Conservation (phyloP, 495 filamentous ascomycete species). For the Penicillium canescens region DNA sequence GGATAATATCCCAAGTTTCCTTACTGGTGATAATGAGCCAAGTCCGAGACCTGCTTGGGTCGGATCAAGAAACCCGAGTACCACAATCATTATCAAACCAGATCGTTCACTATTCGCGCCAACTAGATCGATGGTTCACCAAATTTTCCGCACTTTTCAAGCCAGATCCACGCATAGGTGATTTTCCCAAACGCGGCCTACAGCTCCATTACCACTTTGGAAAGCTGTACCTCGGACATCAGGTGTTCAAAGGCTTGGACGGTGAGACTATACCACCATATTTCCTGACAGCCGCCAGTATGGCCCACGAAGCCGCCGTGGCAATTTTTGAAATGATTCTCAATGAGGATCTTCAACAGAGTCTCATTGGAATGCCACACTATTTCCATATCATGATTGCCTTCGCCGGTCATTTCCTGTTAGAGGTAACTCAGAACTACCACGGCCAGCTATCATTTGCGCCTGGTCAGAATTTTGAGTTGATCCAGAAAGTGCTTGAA, state of each 20-base stretch:
- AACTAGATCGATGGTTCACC: conserved; percentile 43
- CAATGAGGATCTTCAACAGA: conserved; percentile 35
- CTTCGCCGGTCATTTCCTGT: conserved; percentile 44
- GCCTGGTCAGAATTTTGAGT: conserved; percentile 18
- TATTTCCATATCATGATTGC: conserved; percentile 52
- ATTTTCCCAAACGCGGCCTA: conserved; percentile 43
- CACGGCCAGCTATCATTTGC: conserved; percentile 21
- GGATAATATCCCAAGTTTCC: conserved; percentile 38
- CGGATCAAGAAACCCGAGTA: conserved; percentile 31
- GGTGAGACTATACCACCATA: conserved; percentile 32
- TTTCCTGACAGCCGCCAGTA: conserved; percentile 35
- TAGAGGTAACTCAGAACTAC: conserved; percentile 38
- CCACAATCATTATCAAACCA: conserved; percentile 32
- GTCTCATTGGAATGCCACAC: conserved; percentile 43
- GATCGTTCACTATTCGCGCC: conserved; percentile 35
- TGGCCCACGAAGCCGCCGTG: conserved; percentile 40
- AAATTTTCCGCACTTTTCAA: conserved; percentile 33
- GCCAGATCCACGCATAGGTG: conserved; percentile 33
- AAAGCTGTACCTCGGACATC: conserved; percentile 45
- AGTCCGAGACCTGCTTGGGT: conserved; percentile 38
- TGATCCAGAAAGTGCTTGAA: conserved; percentile 22
- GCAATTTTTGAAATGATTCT: conserved; percentile 44
- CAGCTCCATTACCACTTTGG: conserved; percentile 47
- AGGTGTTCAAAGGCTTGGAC: conserved; percentile 43
- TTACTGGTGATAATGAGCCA: conserved; percentile 40